Conservation (phyloP, 495 filamentous ascomycete genomes). For the Penicillium malachiteum region DNA sequence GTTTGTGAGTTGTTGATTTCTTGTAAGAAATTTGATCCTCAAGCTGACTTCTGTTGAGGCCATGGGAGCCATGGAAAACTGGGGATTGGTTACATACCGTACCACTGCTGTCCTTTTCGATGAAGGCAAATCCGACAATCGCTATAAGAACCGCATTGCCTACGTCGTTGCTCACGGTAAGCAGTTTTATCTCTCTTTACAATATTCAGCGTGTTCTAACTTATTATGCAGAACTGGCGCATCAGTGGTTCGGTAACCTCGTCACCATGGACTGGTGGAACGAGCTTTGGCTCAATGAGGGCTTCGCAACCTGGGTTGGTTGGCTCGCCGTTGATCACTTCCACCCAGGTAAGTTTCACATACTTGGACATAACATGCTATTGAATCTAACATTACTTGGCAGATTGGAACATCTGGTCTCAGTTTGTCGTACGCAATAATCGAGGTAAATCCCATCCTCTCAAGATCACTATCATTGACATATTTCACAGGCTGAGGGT, state of each 20-base stretch:
- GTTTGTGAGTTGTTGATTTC: slow-evolving; percentile 59
- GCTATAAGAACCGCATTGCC: slow-evolving; percentile 85
- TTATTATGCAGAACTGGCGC: slow-evolving; percentile 67
- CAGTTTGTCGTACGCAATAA: slow-evolving; percentile 79
- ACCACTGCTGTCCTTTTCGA: slow-evolving; percentile 92
- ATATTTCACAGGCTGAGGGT: slow-evolving; percentile 65
- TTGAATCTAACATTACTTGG: neutral
- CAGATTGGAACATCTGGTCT: slow-evolving; percentile 91
- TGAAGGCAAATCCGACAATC: slow-evolving; percentile 81
- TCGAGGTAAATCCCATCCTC: slow-evolving; percentile 45
- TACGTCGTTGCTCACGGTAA: slow-evolving; percentile 84
- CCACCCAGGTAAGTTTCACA: slow-evolving; percentile 60
- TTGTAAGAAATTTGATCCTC: neutral
- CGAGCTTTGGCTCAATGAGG: slow-evolving; percentile 95
- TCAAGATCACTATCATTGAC: slow-evolving; percentile 28
- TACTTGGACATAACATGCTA: neutral
- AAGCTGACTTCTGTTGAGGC: slow-evolving; percentile 50
- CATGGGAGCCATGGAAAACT: slow-evolving; percentile 78
- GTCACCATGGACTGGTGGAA: slow-evolving; percentile 85
- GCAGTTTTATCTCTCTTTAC: neutral
- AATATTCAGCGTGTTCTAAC: slow-evolving; percentile 4
- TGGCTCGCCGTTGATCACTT: slow-evolving; percentile 92
- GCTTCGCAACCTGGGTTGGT: slow-evolving; percentile 97
- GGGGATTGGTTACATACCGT: slow-evolving; percentile 95
- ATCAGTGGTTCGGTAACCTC: slow-evolving; percentile 98